Percentiles rank a stretch among this genome's conserved stretches.
phyloP scores from a whole-genome alignment of 2,329 filamentous ascomycete species.

The Microsporum audouinii region DNA sequence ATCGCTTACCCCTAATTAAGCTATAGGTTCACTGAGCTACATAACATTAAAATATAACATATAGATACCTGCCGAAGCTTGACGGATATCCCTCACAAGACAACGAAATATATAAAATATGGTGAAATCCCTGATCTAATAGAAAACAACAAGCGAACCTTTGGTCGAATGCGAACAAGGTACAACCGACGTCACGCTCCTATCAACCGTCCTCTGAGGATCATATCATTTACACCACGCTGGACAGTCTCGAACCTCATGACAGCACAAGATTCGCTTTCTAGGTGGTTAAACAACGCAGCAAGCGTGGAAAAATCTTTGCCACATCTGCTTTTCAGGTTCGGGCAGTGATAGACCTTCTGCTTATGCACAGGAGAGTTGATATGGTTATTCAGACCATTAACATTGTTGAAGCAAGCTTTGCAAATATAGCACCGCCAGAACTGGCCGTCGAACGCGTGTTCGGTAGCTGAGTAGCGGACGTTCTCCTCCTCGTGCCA shows the following conservation, averaged over 20 bases:
- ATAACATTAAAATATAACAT: too few relatives aligned
- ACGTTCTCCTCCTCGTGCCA: conserved; percentile 28
- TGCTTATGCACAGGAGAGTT: conserved; percentile 29
- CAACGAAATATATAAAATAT: too few relatives aligned
- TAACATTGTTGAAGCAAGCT: conserved; percentile 30
- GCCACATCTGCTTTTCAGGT: conserved; percentile 21
- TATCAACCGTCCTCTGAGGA: conserved; percentile 14
- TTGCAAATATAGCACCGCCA: conserved; percentile 48
- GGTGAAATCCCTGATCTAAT: too few relatives aligned
- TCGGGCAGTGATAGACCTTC: conserved; percentile 37
- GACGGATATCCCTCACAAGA: too few relatives aligned
- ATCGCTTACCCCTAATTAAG: neutral
- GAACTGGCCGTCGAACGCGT: conserved; percentile 36
- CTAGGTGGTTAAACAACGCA: conserved; percentile 36
- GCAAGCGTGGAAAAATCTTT: conserved; percentile 32
- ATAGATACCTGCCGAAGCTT: too few relatives aligned
- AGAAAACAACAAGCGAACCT: too few relatives aligned
- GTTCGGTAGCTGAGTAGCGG: conserved; percentile 29
- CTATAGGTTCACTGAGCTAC: too few relatives aligned
- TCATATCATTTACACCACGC: conserved; percentile 12
- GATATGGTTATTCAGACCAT: neutral
- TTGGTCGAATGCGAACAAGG: neutral
- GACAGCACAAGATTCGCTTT: conserved; percentile 35
- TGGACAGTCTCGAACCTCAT: conserved; percentile 35
- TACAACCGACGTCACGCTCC: neutral